Evolutionary conservation across 768 basidiomycete genomes (phyloP), one percentile per base, ranked within the genome.

Genomic region (Termitomyces bulborhizus): DNA sequence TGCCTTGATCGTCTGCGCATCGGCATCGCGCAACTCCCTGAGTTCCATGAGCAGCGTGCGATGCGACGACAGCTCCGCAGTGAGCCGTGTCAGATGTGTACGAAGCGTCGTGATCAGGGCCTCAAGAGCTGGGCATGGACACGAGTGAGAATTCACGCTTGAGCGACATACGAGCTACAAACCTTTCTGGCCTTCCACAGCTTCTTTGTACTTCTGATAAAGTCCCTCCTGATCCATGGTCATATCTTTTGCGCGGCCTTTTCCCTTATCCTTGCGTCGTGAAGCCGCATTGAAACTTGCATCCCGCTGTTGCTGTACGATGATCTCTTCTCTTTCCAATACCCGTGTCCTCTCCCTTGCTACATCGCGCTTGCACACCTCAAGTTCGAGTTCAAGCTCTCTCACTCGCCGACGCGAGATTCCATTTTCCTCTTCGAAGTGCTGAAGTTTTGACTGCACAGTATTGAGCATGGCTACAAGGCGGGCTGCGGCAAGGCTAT

Each of bases 101-200:
- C 88, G 84, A 11, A 97, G 78, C 0, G 84, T 85, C 3, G 74
- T 67, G 50, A 95, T 86, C 6, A 96, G 74, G 0, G 86, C 82
- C 68, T 96, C 93, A 2, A 97, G 74, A 15, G 90, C 93, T 95
- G 13, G 7, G 9, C 29, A 53, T 29, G 15, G 53, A 63, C 51
- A 64, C 44, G n/a, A 68, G 71, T 77, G 43, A 18, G 26, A 36
- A n/a, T 52, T 46, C 3, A 13, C 44, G 24, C 16, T 54, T 47
- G 55, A 57, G 42, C 18, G 15, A 47, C 26, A 32, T 39, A 31
- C 39, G 45, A 34, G n/a, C 9, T n/a, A 64, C 69, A 9, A 48
- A 93, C 92, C 90, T 76, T 90, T 90, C 68, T 94, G 94, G 68
- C 94, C 92, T 57, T 90, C 87, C 0, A 95, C 88, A 4, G 83